Conservation (phyloP, 1,284 basidiomycete species). For the Trichosporon asahii region DNA sequence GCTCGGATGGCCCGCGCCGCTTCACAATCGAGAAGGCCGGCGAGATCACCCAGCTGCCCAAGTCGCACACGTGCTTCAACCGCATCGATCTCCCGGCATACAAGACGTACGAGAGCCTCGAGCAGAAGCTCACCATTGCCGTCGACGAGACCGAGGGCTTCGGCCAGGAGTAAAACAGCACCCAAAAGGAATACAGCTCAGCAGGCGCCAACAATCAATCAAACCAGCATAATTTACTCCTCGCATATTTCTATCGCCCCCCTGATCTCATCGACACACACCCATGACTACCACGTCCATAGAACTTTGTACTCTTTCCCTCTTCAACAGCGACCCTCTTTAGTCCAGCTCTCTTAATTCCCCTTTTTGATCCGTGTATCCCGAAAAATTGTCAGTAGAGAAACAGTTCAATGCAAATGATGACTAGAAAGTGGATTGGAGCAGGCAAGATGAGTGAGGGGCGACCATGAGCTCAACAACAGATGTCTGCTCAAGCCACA, state of each 20-base stretch:
- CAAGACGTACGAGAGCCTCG: conserved; percentile 80
- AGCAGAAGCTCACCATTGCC: conserved; percentile 82
- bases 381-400: conserved; percentile 12
- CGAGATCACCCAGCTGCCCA: conserved; percentile 83
- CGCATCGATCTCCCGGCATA: conserved; percentile 84
- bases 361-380: background rate
- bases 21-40: conserved; percentile 96
- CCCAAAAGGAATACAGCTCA: background rate
- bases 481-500: too few relatives aligned
- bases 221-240: background rate
- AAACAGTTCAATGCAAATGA: conserved; percentile 2
- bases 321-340: background rate
- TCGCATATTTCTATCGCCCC: background rate
- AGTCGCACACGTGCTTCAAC: conserved; percentile 86
- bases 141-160: conserved; percentile 65
- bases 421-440: background rate
- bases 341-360: background rate
- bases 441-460: background rate
- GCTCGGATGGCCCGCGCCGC: conserved; percentile 88
- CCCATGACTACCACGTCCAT: background rate
- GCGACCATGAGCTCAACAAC: background rate
- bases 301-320: background rate
- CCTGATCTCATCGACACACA: background rate
- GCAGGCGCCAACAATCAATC: background rate
- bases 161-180: conserved; percentile 53